A percentile compares a stretch with the other conserved stretches of the same genome.
phyloP scores from a whole-genome alignment of 139 green algal genomes.

The Chlorella sp. region DNA sequence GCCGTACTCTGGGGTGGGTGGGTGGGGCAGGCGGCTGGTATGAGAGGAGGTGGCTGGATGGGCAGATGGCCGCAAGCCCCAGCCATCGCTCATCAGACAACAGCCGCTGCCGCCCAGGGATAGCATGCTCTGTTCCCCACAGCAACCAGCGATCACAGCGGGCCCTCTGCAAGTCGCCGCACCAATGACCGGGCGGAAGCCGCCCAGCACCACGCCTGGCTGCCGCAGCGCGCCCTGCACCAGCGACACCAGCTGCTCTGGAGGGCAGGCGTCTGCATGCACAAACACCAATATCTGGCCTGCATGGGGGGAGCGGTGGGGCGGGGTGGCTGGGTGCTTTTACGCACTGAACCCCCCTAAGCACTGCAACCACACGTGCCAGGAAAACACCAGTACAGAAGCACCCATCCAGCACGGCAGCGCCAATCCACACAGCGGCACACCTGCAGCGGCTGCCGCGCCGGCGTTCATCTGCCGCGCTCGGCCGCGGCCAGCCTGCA shows the following conservation, averaged over 20 bases:
- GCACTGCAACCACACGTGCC: no score
- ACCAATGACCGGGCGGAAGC: conserved; percentile 60
- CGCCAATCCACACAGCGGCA: conserved; percentile 23
- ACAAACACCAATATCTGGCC: conserved; percentile 57
- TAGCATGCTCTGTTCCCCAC: no score
- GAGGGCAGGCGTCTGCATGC: conserved; percentile 58
- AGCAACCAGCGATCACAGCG: neutral
- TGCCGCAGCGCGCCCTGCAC: conserved; percentile 39
- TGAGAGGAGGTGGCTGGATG: no score
- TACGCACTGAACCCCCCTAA: no score
- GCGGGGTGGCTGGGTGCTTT: no score
- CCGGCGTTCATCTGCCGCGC: conserved; percentile 84
- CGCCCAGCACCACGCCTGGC: conserved; percentile 53
- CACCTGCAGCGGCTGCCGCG: conserved; percentile 44
- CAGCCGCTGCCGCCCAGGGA: no score
- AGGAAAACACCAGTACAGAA: no score
- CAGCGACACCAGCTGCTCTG: conserved; percentile 43
- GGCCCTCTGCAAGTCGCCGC: neutral
- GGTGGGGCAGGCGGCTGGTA: no score
- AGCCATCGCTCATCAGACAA: no score
- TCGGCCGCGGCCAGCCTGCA: conserved; percentile 46
- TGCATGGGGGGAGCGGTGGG: neutral
- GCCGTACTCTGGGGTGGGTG: no score
- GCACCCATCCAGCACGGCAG: no score
- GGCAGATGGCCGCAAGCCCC: no score